Percentiles rank a stretch among this genome's conserved stretches.
These are phyloP conservation scores for Backusella westeae DNA, from an alignment of 192 early-diverging fungal species.

Conservation along the genomic window DNA sequence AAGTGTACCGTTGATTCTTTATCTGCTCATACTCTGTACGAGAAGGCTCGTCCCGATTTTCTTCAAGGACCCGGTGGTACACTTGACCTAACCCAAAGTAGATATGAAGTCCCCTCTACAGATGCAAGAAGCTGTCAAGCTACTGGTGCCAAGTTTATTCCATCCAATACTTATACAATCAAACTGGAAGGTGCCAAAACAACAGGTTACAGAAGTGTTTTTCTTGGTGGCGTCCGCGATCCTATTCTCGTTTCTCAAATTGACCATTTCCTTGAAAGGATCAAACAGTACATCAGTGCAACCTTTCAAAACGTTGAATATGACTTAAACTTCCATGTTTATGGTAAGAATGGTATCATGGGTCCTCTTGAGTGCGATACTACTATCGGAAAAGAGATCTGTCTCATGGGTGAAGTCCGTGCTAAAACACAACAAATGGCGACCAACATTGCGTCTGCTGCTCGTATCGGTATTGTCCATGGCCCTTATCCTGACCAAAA, in stretches of 20 bases:
- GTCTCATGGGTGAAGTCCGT: conserved; percentile 1
- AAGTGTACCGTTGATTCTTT: conserved; percentile 7
- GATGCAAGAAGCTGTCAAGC: neutral
- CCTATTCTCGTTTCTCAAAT: conserved; percentile 21
- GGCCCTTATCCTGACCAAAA: conserved; percentile 14
- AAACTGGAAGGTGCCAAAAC: conserved; percentile 21
- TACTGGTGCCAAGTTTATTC: conserved; percentile 3
- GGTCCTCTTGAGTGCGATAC: neutral
- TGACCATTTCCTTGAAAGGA: neutral
- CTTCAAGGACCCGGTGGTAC: conserved; percentile 17
- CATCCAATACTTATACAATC: conserved; percentile 9
- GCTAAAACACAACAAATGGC: conserved; percentile 9
- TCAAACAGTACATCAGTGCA: neutral
- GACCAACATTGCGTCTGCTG: conserved; percentile 2
- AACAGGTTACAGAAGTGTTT: conserved; percentile 3
- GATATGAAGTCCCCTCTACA: neutral
- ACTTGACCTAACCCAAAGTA: conserved; percentile 10
- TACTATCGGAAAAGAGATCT: neutral
- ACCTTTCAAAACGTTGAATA: neutral
- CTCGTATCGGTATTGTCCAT: conserved; percentile 17
- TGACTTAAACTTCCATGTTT: conserved; percentile 11
- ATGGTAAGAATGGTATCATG: conserved; percentile 12
- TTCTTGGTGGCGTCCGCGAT: conserved; percentile 19
- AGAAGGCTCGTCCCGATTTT: conserved; percentile 15
- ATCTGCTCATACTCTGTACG: conserved; percentile 20